Conservation (phyloP, 2,329 filamentous ascomycete genomes). For the Microdochium trichocladiopsis region DNA sequence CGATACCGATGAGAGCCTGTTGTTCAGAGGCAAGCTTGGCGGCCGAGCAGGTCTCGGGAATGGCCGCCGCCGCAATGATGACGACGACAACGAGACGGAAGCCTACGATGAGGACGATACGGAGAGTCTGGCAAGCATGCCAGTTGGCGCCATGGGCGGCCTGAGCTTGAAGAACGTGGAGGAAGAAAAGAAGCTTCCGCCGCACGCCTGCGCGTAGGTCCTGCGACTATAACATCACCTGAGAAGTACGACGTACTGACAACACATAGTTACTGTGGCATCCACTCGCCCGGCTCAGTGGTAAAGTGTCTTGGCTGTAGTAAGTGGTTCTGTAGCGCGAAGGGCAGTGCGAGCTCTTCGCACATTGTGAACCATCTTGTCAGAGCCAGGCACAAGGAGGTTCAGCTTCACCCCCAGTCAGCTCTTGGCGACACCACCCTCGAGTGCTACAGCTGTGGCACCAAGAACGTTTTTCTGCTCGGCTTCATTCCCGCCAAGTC, state of each 20-base stretch:
- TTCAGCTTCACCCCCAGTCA: conserved; percentile 90
- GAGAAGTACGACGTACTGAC: conserved; percentile 14
- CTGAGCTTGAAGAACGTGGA: conserved; percentile 42
- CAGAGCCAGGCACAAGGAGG: conserved; percentile 95
- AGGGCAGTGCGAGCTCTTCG: conserved; percentile 91
- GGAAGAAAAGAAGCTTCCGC: conserved; percentile 82
- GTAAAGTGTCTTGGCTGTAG: conserved; percentile 93
- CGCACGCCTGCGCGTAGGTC: conserved; percentile 92
- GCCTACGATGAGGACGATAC: conserved; percentile 76
- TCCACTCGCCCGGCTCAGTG: conserved; percentile 90
- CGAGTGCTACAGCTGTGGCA: conserved; percentile 98
- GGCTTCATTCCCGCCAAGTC: conserved; percentile 98
- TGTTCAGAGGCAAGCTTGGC: conserved; percentile 60
- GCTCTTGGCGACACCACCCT: conserved; percentile 91
- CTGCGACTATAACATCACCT: conserved; percentile 4
- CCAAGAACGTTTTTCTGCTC: conserved; percentile 97
- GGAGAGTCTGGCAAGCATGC: conserved; percentile 70
- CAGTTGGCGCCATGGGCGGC: conserved; percentile 68
- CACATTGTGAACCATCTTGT: conserved; percentile 99
- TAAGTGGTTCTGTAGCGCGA: conserved; percentile 99
- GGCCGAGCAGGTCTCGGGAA: conserved; percentile 43
- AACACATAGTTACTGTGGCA: conserved; percentile 76
- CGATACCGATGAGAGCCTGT: conserved; percentile 73
- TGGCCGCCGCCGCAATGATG: conserved; percentile 61
- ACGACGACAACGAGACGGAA: conserved; percentile 86